A percentile compares a stretch with the other conserved stretches of the same genome.
These are phyloP conservation scores for Cryptosporidium sp. DNA, from an alignment of 169 alveolate species.

Conservation along the genomic window DNA sequence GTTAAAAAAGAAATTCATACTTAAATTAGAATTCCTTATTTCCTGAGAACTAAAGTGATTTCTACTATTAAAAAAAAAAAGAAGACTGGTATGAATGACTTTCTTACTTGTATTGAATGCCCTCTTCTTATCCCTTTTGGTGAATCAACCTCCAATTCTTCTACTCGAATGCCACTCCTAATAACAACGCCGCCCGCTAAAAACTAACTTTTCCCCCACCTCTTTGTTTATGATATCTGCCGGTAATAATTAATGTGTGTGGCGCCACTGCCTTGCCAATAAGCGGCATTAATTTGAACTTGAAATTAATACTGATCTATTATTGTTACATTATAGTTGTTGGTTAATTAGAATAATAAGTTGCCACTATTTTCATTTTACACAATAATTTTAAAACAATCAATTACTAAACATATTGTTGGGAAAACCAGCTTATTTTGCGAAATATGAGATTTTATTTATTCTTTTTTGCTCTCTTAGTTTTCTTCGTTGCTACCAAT, in stretches of 20 bases:
- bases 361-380: neutral
- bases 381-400: neutral
- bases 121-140: too few relatives aligned
- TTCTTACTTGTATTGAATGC: too few relatives aligned
- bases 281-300: neutral
- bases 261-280: neutral
- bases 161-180: too few relatives aligned
- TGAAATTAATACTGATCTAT: conserved; percentile 13
- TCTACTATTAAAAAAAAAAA: too few relatives aligned
- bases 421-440: neutral
- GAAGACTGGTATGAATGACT: too few relatives aligned
- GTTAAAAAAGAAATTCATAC: too few relatives aligned
- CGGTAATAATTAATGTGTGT: neutral
- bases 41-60: too few relatives aligned
- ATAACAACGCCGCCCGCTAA: too few relatives aligned
- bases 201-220: too few relatives aligned
- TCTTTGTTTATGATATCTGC: neutral
- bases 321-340: neutral
- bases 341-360: neutral
- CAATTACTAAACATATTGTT: neutral
- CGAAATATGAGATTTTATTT: conserved; percentile 1
- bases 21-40: neutral
- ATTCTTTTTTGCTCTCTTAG: neutral
- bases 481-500: conserved; percentile 20
- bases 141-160: too few relatives aligned